Conservation (phyloP, 1,284 basidiomycete genomes). For the Leccinum angustisporum region DNA sequence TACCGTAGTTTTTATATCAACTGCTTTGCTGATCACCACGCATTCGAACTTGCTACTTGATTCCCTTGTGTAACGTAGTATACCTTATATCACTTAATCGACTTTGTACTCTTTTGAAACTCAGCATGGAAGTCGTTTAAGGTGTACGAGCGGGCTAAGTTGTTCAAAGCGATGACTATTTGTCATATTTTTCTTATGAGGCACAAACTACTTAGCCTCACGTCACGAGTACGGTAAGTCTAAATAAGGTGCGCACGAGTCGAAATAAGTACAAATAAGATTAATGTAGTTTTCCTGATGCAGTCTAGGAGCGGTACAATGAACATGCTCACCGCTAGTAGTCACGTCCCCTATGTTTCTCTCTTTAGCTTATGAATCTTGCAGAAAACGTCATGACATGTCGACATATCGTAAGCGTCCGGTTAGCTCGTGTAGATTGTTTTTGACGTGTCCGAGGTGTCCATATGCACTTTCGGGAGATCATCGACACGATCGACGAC, state of each 20-base stretch:
- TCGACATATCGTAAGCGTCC: constrained; percentile 66
- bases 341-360: not conserved
- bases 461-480: constrained; percentile 83
- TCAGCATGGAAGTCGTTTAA: not conserved
- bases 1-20: not conserved
- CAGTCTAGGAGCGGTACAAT: constrained; percentile 61
- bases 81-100: not conserved
- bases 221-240: not conserved
- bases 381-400: constrained; percentile 66
- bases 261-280: not conserved
- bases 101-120: not conserved
- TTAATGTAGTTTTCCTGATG: not conserved
- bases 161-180: not conserved
- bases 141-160: not conserved
- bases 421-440: not conserved
- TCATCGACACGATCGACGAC: constrained; percentile 53
- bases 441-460: constrained; percentile 40
- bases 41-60: not conserved
- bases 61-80: not conserved
- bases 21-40: not conserved
- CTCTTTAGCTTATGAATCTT: constrained; percentile 59
- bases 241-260: not conserved
- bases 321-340: not conserved
- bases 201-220: not conserved
- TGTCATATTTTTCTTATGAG: not conserved